A percentile compares a stretch with the other conserved stretches of the same genome.
Conservation (phyloP, 1,284 basidiomycete genomes). For the Pisolithus thermaeus region DNA sequence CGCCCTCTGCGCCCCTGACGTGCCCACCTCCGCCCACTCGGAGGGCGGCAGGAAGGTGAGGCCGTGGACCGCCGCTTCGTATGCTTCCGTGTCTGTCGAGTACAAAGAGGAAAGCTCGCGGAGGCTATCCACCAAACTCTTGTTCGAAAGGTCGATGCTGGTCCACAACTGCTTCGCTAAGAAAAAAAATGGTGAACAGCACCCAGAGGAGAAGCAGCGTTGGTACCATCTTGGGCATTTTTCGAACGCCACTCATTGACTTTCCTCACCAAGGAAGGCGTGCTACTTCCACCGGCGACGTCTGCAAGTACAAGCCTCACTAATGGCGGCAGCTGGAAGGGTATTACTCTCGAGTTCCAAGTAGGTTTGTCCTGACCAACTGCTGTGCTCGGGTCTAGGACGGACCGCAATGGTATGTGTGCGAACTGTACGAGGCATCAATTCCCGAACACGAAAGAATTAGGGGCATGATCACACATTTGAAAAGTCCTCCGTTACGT, state of each 20-base stretch:
- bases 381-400: slow-evolving; percentile 42
- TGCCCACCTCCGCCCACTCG: slow-evolving; percentile 18
- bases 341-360: slow-evolving; percentile 64
- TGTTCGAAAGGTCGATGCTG: slow-evolving; percentile 58
- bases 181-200: slow-evolving; percentile 10
- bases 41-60: slow-evolving; percentile 49
- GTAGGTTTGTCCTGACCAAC: slow-evolving; percentile 28
- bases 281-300: slow-evolving; percentile 90
- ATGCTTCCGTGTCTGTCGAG: slow-evolving; percentile 40
- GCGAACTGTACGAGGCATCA: slow-evolving; percentile 10
- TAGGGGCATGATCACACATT: slow-evolving; percentile 31
- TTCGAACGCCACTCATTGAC: slow-evolving; percentile 80
- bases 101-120: slow-evolving; percentile 45
- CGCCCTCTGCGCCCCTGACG: background rate
- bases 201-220: background rate
- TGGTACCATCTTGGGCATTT: slow-evolving; percentile 54
- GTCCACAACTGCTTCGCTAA: slow-evolving; percentile 68
- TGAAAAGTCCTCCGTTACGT: slow-evolving; percentile 21
- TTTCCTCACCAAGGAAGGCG: slow-evolving; percentile 85
- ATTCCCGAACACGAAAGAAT: background rate
- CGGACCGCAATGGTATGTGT: slow-evolving; percentile 22
- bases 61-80: slow-evolving; percentile 52
- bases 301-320: slow-evolving; percentile 85
- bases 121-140: slow-evolving; percentile 49
- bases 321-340: slow-evolving; percentile 76